Evolutionary conservation across 495 filamentous ascomycete species (phyloP), one percentile per base, ranked within the genome.

Genomic region (Aspergillus cavernicola): DNA sequence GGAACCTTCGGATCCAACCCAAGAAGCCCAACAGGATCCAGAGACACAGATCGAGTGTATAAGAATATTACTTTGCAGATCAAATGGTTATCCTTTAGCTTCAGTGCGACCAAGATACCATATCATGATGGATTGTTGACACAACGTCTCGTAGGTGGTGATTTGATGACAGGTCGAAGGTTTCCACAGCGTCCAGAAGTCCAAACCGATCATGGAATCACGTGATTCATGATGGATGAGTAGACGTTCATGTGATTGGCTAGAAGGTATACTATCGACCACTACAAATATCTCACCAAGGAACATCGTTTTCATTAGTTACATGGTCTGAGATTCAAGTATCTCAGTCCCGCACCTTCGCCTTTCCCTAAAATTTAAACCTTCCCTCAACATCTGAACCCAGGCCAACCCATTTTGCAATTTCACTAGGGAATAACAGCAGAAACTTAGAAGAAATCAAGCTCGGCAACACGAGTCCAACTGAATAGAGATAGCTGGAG

Each of bases 151-250:
- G 46, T 31, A 37, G 22, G 33, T 32, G 51, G 24, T 53, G 44
- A 43, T 39, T 47, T 50, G 44, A 52, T 58, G 48, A 58, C 56
- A 58, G 50, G 50, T 57, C 49, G 32, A 57, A 40, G 41, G 53
- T 48, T 56, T 33, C 37, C 29, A 50, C 33, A n/a, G 15, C 22
- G 22, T 38, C 22, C 15, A n/a, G 46, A 39, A 28, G 8, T 39
- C 13, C 6, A 29, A 26, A 8, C 23, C 40, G 20, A 26, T 26
- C 23, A 13, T 11, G 15, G n/a, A 10, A 26, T 40, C 38, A 40
- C 38, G 38, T 40, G 38, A 40, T 10, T 33, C n/a, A n/a, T n/a
- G n/a, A n/a, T 33, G 12, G 3, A 6, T n/a, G 7, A 3, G 12
- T 13, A 13, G 9, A 9, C 6, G 31, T 28, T 4, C 31, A 33